Evolutionary conservation across 371 early-diverging fungal genomes (phyloP), one percentile per base, ranked within the genome.

Genomic region (Nematocida minor): DNA sequence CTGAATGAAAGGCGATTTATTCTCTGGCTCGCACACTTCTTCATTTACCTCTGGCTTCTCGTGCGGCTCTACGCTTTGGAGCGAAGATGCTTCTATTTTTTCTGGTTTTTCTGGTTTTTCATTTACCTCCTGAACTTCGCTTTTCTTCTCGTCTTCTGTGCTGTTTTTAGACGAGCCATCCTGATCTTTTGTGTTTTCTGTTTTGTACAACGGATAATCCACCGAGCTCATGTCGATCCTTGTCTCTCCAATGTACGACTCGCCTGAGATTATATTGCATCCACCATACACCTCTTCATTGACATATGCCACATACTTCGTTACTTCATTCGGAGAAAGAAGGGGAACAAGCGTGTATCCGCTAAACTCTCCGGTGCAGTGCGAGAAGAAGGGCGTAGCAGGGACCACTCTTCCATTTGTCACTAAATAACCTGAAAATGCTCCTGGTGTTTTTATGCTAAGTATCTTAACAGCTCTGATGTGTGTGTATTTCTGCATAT

Each of bases 221-320:
- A 7, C 44, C 18, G 38, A 6, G 25, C 9, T 14, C 40, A 74
- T 38, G 29, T 38, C n/a, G 9, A 74, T 74, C 11, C 6, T 6
- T 9, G 51, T 18, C 0, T 62, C 66, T 18, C 49, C 63, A 27
- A 74, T 16, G 51, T 53, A 74, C 18, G 47, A 70, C 25, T 74
- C 66, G 11, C 77, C 77, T 11, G 32, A 18, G 9, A 74, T 27
- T n/a, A 74, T 49, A 25, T 74, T 66, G 44, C 63, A 62, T 20
- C 77, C 77, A 0, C 77, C 77, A 46, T 62, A 74, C 22, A 74
- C 62, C 32, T 74, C 77, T 22, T 74, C 41, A 6, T 64, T 36
- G 4, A 31, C 2, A 31, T 74, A 74, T 6, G 49, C 34, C 14
- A 74, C 32, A 22, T 62, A 29, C 32, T 74, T 74, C 16, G 77